Conservation (phyloP, 352 stramenopile genomes). For the Globisporangium lucens region DNA sequence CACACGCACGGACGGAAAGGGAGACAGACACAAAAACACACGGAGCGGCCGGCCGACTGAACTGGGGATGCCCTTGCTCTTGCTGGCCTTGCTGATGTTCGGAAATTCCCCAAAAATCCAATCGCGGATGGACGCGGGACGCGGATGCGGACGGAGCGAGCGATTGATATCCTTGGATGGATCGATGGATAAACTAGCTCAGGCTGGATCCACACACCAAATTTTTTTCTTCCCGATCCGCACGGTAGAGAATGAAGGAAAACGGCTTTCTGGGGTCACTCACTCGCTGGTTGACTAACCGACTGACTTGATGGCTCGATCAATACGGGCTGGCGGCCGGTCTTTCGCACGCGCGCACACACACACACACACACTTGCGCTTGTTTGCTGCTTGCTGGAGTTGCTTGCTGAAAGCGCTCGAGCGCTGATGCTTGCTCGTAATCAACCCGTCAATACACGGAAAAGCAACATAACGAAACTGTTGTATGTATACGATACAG, state of each 20-base stretch:
- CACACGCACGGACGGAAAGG: background rate
- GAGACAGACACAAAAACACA: conserved; percentile 6
- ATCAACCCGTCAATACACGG: background rate
- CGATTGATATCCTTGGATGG: background rate
- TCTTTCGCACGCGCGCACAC: background rate
- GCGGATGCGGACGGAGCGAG: background rate
- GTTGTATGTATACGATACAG: too few species aligned
- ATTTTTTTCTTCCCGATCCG: background rate
- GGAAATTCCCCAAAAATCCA: conserved; percentile 4
- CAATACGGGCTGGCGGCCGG: background rate
- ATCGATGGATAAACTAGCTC: background rate
- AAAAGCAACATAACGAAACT: too few species aligned
- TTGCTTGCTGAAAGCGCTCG: background rate
- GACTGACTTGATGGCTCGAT: background rate
- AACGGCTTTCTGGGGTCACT: conserved; percentile 3
- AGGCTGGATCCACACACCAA: background rate
- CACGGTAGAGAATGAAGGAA: background rate
- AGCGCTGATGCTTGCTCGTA: background rate
- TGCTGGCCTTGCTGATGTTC: background rate
- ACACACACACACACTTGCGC: background rate
- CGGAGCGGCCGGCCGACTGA: background rate
- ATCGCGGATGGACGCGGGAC: background rate
- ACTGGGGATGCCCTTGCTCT: background rate
- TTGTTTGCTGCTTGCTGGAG: background rate
- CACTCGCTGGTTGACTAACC: background rate